Evolutionary conservation across 306 rosid species (phyloP), one percentile per base, ranked within the genome.

Genomic region (Prinsepia uniflora): DNA sequence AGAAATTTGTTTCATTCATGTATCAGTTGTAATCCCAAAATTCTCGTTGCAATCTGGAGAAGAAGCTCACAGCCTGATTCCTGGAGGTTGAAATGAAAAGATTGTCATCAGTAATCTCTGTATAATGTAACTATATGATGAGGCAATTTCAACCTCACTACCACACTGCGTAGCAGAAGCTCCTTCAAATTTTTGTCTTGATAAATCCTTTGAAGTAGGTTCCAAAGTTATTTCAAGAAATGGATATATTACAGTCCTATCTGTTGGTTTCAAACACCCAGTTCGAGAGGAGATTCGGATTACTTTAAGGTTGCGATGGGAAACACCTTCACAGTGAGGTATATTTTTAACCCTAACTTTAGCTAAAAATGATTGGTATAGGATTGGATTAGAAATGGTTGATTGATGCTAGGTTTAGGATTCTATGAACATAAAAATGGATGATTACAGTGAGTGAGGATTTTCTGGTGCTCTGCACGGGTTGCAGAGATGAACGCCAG

Each of bases 41-140:
- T 74, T 96, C 98, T 87, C 92, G 81, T 42, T 69, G 80, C 73
- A 94, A 70, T 83, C 97, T 83, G 57, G 81, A 77, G 78, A 87
- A 84, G 82, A 88, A 84, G 72, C 77, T 68, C 46, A 81, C 68
- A 48, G 96, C 97, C 84, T 77, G 92, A 71, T 78, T 71, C 86
- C 87, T 84, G 67, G 98, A 94, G 63, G 96, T 84, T 56, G 96
- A 89, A 52, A 94, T 70, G 73, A 94, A 86, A 77, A 94, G 89
- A 77, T 89, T 78, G 79, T 90, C 98, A 78, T 87, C 95, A 72
- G 87, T 64, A 77, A 85, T 77, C 96, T 84, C 73, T 87, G 87
- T 46, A 90, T 79, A 69, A 84, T 13, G 72, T 80, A 83, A 77
- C 68, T 10, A 39, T 78, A 49, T 46, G 83, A 44, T 39, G 81